Base-by-base conservation (phyloP, 768 basidiomycete species). In the Boletus vermiculosoides region DNA sequence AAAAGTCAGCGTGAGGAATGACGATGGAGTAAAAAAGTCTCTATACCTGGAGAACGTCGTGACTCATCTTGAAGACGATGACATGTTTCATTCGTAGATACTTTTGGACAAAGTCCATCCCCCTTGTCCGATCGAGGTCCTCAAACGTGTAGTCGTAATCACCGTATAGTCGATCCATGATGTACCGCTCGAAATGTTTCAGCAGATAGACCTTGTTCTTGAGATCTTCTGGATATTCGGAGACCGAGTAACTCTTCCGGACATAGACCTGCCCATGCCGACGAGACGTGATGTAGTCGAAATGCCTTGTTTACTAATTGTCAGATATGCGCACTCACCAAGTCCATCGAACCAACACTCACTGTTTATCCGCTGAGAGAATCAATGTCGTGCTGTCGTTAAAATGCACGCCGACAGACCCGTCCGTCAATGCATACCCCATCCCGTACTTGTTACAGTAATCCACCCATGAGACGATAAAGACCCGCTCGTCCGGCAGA, bases 361-460 rank as follows among this genome's bases (percentile, higher is more conserved):
- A 96, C 96, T 84, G 76, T 73, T 92, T 95, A 66, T 91, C 89
- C 1, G 96, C 85, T 39, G 91, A 84, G 60, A 98, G 76, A 33
- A 97, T 83, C 60, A 97, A 69, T 31, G 83, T 88, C 16, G 94
- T 92, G 68, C 90, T 93, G 71, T 99, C 97, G 66, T 98, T 98
- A 77, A 97, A 99, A 73, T 98, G 87, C 22, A 98, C 92, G 5
- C 94, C 93, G 45, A 98, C 87, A 22, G 90, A 90, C 4, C 96
- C 94, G 66, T 99, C 94, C 20, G 94, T 96, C 67, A 98, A 77
- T 4, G 94, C 93, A 71, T 97, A 98, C 1, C 96, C 97, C 92
- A 98, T 98, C n/a, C 96, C 97, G 73, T 98, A 99, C 78, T 98
- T 98, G 74, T 94, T 92, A 71, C 93, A 96, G 69, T 98, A 98